phyloP scores from a whole-genome alignment of 1,284 basidiomycete genomes.

The Ceratobasidium sp. region DNA sequence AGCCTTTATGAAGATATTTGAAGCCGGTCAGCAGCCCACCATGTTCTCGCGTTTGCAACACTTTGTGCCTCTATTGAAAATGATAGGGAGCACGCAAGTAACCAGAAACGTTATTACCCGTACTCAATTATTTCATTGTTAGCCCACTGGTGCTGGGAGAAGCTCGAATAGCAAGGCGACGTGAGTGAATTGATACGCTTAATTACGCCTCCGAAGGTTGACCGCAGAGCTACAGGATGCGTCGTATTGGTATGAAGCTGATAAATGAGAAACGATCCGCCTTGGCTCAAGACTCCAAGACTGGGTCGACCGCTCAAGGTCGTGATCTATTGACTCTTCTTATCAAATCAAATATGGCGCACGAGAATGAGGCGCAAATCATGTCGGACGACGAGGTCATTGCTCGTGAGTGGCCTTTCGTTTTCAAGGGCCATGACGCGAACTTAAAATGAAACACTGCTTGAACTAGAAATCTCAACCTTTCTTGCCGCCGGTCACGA shows the following conservation, averaged over 20 bases:
- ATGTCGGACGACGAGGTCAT: slow-evolving; percentile 81
- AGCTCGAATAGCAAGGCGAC: slow-evolving; percentile 25
- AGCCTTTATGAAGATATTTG: slow-evolving; percentile 12
- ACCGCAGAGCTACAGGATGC: slow-evolving; percentile 52
- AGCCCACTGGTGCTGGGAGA: slow-evolving; percentile 6
- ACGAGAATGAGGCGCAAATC: slow-evolving; percentile 65
- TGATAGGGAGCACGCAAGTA: not conserved
- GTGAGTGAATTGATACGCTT: slow-evolving; percentile 24
- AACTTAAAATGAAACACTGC: slow-evolving; percentile 53
- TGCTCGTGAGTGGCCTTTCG: slow-evolving; percentile 68
- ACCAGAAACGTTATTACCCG: not conserved
- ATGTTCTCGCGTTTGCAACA: slow-evolving; percentile 36
- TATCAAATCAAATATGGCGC: slow-evolving; percentile 60
- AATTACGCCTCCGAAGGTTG: slow-evolving; percentile 52
- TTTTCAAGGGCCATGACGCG: not conserved
- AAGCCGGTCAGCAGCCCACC: slow-evolving; percentile 49
- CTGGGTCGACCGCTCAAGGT: slow-evolving; percentile 49
- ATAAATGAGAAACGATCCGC: slow-evolving; percentile 55
- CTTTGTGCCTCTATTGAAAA: not conserved
- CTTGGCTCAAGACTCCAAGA: slow-evolving; percentile 48
- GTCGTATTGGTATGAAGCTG: slow-evolving; percentile 48
- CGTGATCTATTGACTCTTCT: slow-evolving; percentile 50
- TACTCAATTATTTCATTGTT: slow-evolving; percentile 49
- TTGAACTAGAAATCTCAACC: slow-evolving; percentile 47
- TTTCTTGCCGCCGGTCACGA: slow-evolving; percentile 71